Evolutionary conservation across 257 asterid genomes (phyloP), one percentile per base, ranked within the genome.

Genomic region (Asclepias syriaca): DNA sequence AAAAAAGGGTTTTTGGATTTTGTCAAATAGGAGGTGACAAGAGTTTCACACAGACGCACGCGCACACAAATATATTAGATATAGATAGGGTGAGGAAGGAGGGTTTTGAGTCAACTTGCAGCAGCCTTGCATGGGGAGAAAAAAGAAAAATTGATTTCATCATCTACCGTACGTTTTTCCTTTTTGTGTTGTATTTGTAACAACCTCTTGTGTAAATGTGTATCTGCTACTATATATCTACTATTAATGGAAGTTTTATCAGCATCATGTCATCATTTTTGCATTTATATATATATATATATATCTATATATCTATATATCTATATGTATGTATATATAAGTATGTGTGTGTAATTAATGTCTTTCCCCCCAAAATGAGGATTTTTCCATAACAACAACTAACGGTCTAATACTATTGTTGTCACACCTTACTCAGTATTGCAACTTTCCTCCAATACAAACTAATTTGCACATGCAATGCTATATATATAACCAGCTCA

Each of bases 31-130:
- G 48, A 11, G 48, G 48, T 0, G 6, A 43, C 11, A 11, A 43
- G 39, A 43, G 48, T 43, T 43, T 43, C 48, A 43, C 39, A 34
- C 5, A 34, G 3, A 29, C 34, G 3, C 34, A 29, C 34, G 0
- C 34, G 3, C 34, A 1, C 3, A 29, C 27, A 24, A 24, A 24
- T 24, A 24, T 24, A 24, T 0, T 34, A 34, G 3, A 34, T 34
- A 34, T 34, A 34, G 2, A 10, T 21, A 11, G 65, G 22, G 34
- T 29, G 34, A 29, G 40, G 68, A 6, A 10, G 21, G 68, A 16
- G 49, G 14, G 34, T 1, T 16, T 80, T 80, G 87, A 83, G 79
- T 75, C 27, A 13, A 55, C 71, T 77, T 74, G 1, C 10, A 6
- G 48, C 11, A 8, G 72, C 78, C 73, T 15, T 50, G 43, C 66